phyloP scores from a whole-genome alignment of 1,284 basidiomycete species.

The Mixia osmundae region DNA sequence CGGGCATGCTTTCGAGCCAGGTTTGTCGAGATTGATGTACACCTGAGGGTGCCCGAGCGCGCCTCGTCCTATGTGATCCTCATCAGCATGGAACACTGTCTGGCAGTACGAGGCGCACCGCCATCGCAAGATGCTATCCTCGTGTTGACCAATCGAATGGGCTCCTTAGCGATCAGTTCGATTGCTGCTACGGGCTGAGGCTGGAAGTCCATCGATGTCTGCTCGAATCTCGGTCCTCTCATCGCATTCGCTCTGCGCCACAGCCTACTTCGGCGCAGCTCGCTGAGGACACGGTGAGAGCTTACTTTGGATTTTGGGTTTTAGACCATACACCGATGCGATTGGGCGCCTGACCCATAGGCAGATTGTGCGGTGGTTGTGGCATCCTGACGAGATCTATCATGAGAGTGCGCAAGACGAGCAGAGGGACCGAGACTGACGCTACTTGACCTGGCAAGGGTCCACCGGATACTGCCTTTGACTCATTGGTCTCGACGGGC shows the following conservation, averaged over 20 bases:
- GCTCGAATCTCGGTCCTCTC: conserved; percentile 63
- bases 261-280: not conserved
- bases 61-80: conserved; percentile 45
- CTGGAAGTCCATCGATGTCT: conserved; percentile 61
- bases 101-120: conserved; percentile 32
- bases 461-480: no score
- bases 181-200: conserved; percentile 78
- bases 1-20: no score
- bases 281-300: not conserved
- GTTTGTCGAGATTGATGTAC: no score
- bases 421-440: no score
- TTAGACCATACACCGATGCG: conserved; percentile 3
- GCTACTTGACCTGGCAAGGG: no score
- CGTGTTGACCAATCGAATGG: conserved; percentile 51
- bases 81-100: not conserved
- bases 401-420: no score
- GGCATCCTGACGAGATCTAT: no score
- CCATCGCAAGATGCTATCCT: conserved; percentile 80
- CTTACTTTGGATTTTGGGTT: conserved; percentile 9
- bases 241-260: conserved; percentile 20
- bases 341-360: conserved; percentile 5
- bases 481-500: no score
- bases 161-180: conserved; percentile 65
- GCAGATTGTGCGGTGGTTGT: conserved; percentile 7
- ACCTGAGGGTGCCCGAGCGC: conserved; percentile 89